Evolutionary conservation across 495 filamentous ascomycete genomes (phyloP), one percentile per base, ranked within the genome.

Genomic region (Thermothielavioides terrestris): DNA sequence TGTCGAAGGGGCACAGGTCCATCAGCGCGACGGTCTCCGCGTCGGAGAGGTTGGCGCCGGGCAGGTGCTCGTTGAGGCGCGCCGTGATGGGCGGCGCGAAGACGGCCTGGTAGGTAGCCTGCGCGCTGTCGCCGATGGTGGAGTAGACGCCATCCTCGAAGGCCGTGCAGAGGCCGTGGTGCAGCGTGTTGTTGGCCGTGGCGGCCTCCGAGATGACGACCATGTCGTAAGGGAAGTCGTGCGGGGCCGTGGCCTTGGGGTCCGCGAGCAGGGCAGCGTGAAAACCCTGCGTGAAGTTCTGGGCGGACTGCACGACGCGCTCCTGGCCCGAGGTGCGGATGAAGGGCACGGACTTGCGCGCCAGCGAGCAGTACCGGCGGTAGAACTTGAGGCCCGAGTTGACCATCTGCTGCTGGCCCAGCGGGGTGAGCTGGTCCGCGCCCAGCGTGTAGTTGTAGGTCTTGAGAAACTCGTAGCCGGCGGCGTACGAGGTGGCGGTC

Each of bases 1-100:
- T 89, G 49, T 83, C 75, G 61, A 88, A 95, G 0, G 88, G 78
- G 61, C 89, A 95, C 31, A 95, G 68, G 58, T 94, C 89, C 86
- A 95, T 91, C 14, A 95, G 62, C 23, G 70, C 70, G 54, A 86
- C 71, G 6, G 80, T 75, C 10, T 89, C 77, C n/a, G 35, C 22
- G 5, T 63, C 35, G 7, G 63, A 52, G 1, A 94, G 65, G 18
- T 78, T 77, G 0, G 77, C 76, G 2, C 81, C 79, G 0, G 76
- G 73, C 1, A 95, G 71, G 34, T 78, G 67, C 10, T 57, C 40
- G 55, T 86, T 84, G 27, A 94, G 62, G 8, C 86, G 77, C 2
- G 68, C 56, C 1, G 70, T 72, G 45, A 94, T 84, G 3, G 78
- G 58, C 0, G 81, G 77, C 0, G 75, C 66, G 58, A 89, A 87